phyloP scores from a whole-genome alignment of 331 rosid species.

The Saraca asoca region DNA sequence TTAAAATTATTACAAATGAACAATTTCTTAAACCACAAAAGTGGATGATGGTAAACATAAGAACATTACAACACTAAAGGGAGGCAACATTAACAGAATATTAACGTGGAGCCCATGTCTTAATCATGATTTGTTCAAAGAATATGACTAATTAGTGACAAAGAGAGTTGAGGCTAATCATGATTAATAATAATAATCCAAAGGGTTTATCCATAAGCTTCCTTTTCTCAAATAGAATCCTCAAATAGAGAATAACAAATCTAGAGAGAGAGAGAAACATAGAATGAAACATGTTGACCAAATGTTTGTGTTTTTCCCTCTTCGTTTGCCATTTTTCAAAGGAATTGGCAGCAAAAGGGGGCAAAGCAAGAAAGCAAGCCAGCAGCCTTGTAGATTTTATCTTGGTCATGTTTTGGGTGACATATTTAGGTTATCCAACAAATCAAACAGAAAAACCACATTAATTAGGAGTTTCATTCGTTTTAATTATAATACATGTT shows the following conservation, averaged over 20 bases:
- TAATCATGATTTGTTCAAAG: constrained; percentile 34
- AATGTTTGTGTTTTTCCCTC: constrained; percentile 21
- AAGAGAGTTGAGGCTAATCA: constrained; percentile 32
- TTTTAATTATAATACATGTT: background rate
- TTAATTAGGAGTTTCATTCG: background rate
- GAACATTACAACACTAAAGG: no score
- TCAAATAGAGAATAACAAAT: background rate
- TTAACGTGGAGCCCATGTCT: constrained; percentile 53
- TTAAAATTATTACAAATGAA: no score
- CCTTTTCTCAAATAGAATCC: background rate
- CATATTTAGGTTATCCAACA: constrained; percentile 7
- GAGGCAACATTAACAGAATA: constrained; percentile 25
- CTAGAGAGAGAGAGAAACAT: constrained; percentile 13
- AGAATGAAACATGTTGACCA: constrained; percentile 42
- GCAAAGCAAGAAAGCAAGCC: no score
- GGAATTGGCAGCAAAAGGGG: no score
- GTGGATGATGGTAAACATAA: no score
- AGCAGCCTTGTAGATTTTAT: constrained; percentile 19
- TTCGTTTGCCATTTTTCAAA: background rate
- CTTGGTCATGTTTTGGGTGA: constrained; percentile 59
- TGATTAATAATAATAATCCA: constrained; percentile 29
- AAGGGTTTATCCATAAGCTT: constrained; percentile 10
- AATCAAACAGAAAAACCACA: constrained; percentile 31
- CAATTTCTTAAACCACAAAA: no score
- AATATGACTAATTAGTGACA: constrained; percentile 34